Evolutionary conservation across 345 rosid genomes (phyloP), one percentile per base, ranked within the genome.

Genomic region (Geranium rotundifolium): DNA sequence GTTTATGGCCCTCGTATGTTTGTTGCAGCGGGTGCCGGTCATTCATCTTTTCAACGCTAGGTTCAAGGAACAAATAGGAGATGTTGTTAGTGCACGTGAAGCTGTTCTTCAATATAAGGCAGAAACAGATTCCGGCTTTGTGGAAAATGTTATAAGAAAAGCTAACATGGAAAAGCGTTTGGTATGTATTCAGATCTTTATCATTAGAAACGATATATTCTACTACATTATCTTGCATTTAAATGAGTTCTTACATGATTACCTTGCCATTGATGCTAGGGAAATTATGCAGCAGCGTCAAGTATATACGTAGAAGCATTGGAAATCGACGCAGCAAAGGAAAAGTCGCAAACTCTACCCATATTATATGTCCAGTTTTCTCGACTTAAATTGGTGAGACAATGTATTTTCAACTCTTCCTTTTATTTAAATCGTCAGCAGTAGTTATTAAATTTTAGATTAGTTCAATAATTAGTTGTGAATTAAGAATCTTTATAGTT

Each of bases 131-230:
- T 60, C 73, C 12, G 73, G 76, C 70, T 87, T 82, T 61, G 77
- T 87, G 56, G 90, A 82, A 69, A 71, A 58, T 70, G 78, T 80
- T 29, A 69, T 76, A 41, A 79, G 70, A 60, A 86, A 81, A 81
- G 95, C 98, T 73, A 91, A 87, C 83, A 85, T 91, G 95, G 98
- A 91, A 77, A 91, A 73, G 63, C 89, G 98, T 18, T 63, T 81
- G 85, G 98, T 91, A 72, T 60, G 80, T 59, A 59, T 63, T 64
- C 57, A 27, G 55, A 69, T 41, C 19, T 46, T 46, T 46, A 46
- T 46, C 52, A 9, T 46, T 46, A 19, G 61, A 18, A 5, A 34
- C n/a, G 57, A 29, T 50, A 29, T 50, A 54, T 64, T 18, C 41
- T 13, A 68, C 9, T 64, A 17, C 63, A 46, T 54, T 50, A 6